phyloP scores from a whole-genome alignment of 2,329 filamentous ascomycete genomes.

The Raffaelea deltoideospora region DNA sequence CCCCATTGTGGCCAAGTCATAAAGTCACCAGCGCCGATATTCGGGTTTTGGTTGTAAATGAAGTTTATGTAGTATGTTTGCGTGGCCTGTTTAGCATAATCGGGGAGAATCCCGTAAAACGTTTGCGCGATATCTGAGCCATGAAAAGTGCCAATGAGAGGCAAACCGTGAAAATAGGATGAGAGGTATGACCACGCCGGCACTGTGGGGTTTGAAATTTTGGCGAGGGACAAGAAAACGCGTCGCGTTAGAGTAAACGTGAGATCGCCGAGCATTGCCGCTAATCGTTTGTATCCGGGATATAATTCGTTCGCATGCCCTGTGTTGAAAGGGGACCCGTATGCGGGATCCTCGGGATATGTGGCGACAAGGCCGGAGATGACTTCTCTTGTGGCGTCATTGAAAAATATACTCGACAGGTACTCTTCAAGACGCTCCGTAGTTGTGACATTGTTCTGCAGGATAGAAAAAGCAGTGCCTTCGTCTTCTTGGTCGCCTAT shows the following conservation, averaged over 20 bases:
- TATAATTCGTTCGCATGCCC: conserved; percentile 53
- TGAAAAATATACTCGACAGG: conserved; percentile 44
- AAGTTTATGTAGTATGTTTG: conserved; percentile 62
- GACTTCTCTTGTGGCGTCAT: conserved; percentile 30
- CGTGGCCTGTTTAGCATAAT: conserved; percentile 44
- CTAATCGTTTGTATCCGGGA: conserved; percentile 61
- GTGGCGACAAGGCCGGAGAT: conserved; percentile 42
- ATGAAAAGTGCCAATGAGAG: conserved; percentile 64
- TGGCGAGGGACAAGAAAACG: conserved; percentile 37
- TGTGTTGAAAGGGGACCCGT: conserved; percentile 61
- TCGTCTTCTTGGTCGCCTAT: conserved; percentile 70
- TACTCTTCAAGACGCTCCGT: conserved; percentile 48
- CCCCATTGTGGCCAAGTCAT: conserved; percentile 28
- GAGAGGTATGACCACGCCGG: conserved; percentile 62
- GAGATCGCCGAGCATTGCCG: conserved; percentile 61
- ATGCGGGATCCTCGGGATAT: conserved; percentile 40
- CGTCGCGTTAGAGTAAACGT: conserved; percentile 61
- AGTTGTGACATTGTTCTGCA: conserved; percentile 50
- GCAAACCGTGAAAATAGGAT: conserved; percentile 55
- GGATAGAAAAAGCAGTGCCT: conserved; percentile 58
- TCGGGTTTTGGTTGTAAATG: conserved; percentile 55
- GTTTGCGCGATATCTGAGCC: conserved; percentile 53
- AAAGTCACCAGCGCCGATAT: conserved; percentile 29
- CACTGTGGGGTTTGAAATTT: conserved; percentile 35
- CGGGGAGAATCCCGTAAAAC: conserved; percentile 48